Evolutionary conservation across 306 rosid genomes (phyloP).

Genomic region (Prunus mira): DNA sequence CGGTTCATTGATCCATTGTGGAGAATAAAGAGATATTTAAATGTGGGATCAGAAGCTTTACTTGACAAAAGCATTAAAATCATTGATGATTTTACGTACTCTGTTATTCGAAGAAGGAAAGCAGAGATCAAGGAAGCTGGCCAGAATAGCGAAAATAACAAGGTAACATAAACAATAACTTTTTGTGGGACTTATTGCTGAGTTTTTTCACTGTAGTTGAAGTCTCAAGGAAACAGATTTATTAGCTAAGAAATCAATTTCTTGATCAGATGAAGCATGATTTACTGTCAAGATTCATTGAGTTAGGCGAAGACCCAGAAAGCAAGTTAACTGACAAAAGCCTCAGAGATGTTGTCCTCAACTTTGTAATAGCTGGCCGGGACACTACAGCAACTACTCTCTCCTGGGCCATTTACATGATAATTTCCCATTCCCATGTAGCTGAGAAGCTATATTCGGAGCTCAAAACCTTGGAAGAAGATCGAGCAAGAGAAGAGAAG

Average conservation of each 20-base stretch:
- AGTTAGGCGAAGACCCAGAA: constrained; percentile 50
- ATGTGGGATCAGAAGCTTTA: constrained; percentile 79
- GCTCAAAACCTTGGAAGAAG: constrained; percentile 66
- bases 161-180: constrained; percentile 36
- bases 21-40: constrained; percentile 64
- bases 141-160: constrained; percentile 28
- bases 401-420: constrained; percentile 91
- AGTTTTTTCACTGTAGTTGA: neutral
- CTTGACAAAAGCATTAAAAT: constrained; percentile 68
- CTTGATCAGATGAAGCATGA: constrained; percentile 73
- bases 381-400: constrained; percentile 95
- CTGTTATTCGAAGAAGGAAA: constrained; percentile 73
- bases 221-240: neutral
- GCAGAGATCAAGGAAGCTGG: constrained; percentile 60
- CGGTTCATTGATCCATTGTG: constrained; percentile 89
- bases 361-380: constrained; percentile 96
- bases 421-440: constrained; percentile 64
- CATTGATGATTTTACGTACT: constrained; percentile 79
- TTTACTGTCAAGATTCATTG: constrained; percentile 84
- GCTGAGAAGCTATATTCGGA: constrained; percentile 70
- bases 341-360: constrained; percentile 81
- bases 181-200: too few species aligned
- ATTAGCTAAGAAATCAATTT: neutral
- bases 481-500: constrained; percentile 53
- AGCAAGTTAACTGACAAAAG: constrained; percentile 59